Evolutionary conservation across 2,329 filamentous ascomycete species (phyloP), one percentile per base, ranked within the genome.

Genomic region (Berkeleyomyces basicola): DNA sequence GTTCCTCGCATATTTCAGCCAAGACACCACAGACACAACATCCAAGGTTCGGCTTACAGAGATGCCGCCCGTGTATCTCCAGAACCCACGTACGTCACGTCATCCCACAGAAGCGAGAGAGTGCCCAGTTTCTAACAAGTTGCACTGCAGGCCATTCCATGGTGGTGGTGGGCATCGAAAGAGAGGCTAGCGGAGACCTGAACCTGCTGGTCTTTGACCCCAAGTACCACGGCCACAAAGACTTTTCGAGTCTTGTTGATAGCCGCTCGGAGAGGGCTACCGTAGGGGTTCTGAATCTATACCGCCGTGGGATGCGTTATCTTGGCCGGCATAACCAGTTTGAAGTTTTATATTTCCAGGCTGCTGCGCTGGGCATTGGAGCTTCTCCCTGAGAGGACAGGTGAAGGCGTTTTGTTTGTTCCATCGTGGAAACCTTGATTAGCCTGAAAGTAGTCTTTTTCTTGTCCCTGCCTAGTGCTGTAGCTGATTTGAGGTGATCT

Each of bases 171-270:
- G 92, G 92, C 0, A 78, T 95, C 36, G 90, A 96, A 72, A 82
- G 81, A 67, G 81, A 79, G 37, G 76, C 74, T 42, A 79, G 86
- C 64, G 87, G 87, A 36, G 75, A 77, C 16, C 75, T 78, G 60
- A 87, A 88, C 67, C 75, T 97, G 16, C 76, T 97, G 0, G 87
- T 96, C 10, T 95, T 96, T 70, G 91, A 97, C 70, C 90, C 92
- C 0, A 67, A 67, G 55, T 67, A 65, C 33, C 43, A 65, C 49
- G 64, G 63, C 53, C 16, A 40, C 14, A 58, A 66, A 16, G 44
- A 64, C 14, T 59, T 63, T 16, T 16, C 23, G 16, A 23, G 44
- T n/a, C 61, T 61, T 14, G 44, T 62, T 11, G 47, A 31, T 14
- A 51, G 58, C 7, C 53, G 36, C 16, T 42, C 33, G 9, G 47